phyloP scores from a whole-genome alignment of 169 alveolate species.

The Cryptosporidium viatorum region DNA sequence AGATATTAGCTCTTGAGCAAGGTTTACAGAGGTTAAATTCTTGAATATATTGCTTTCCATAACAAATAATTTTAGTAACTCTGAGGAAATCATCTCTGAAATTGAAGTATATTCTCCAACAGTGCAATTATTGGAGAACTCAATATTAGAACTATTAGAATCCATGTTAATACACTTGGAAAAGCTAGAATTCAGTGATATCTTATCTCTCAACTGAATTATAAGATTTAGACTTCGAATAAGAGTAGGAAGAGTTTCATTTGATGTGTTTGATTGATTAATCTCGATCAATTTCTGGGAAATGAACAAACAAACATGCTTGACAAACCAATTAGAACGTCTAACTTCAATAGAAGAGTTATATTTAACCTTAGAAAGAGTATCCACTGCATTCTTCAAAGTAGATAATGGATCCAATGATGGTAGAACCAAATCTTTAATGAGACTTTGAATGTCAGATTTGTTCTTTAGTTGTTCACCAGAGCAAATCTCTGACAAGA shows the following conservation, averaged over 20 bases:
- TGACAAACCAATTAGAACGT: constrained; percentile 51
- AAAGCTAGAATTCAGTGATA: not conserved
- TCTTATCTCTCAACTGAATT: not conserved
- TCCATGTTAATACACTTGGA: not conserved
- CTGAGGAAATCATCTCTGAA: not conserved
- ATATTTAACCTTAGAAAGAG: constrained; percentile 23
- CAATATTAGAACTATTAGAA: not conserved
- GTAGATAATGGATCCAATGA: constrained; percentile 44
- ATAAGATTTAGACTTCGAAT: constrained; percentile 11
- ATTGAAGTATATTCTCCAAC: constrained; percentile 14
- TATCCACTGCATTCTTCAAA: not conserved
- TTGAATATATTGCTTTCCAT: not conserved
- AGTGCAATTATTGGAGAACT: not conserved
- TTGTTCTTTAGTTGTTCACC: not conserved
- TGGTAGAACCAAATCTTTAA: constrained; percentile 27
- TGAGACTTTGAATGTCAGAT: constrained; percentile 16
- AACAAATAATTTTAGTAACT: not conserved
- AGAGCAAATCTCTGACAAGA: not conserved
- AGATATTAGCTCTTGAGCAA: constrained; percentile 41
- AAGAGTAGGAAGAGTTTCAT: constrained; percentile 5
- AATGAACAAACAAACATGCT: constrained; percentile 3
- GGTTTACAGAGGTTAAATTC: constrained; percentile 12
- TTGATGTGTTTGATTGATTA: not conserved
- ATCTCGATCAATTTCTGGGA: not conserved
- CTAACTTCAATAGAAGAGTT: constrained; percentile 47